A percentile compares a stretch with the other conserved stretches of the same genome.
These are phyloP conservation scores for Mycena citricolor DNA, from an alignment of 1,284 basidiomycete species.

Conservation along the genomic window DNA sequence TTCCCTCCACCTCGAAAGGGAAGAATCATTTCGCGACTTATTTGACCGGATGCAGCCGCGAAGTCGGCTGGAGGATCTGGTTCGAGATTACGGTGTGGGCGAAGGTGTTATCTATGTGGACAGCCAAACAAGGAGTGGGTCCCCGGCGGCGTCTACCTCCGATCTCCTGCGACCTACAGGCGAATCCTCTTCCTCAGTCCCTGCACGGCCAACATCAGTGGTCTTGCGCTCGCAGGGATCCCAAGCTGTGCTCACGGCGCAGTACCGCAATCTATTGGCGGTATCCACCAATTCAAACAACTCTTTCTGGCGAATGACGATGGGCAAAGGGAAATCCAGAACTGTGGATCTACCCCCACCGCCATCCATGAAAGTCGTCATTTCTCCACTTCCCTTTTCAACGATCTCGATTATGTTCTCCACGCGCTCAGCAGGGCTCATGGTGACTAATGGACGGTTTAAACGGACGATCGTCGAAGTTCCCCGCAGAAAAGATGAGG, in stretches of 20 bases:
- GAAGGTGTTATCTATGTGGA: slow-evolving; percentile 50
- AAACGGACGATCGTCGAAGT: slow-evolving; percentile 62
- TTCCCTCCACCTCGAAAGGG: slow-evolving; percentile 68
- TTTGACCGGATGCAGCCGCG: slow-evolving; percentile 75
- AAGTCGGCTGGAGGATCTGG: slow-evolving; percentile 69
- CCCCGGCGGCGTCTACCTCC: too few relatives aligned
- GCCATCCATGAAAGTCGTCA: slow-evolving; percentile 20
- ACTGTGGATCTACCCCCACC: slow-evolving; percentile 4
- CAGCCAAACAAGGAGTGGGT: too few relatives aligned
- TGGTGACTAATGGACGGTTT: slow-evolving; percentile 43
- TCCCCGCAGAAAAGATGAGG: slow-evolving; percentile 50
- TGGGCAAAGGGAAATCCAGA: slow-evolving; percentile 11
- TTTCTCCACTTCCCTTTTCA: slow-evolving; percentile 51
- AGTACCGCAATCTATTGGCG: not conserved
- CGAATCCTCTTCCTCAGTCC: too few relatives aligned
- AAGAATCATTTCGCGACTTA: slow-evolving; percentile 61
- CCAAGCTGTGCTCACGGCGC: slow-evolving; percentile 11
- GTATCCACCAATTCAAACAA: slow-evolving; percentile 3
- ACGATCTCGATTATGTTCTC: slow-evolving; percentile 59
- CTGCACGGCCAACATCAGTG: slow-evolving; percentile 12
- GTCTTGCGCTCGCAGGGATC: slow-evolving; percentile 21
- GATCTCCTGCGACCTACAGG: too few relatives aligned
- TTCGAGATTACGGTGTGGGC: slow-evolving; percentile 57
- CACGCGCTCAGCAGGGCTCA: slow-evolving; percentile 55
- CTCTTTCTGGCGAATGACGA: slow-evolving; percentile 17